Evolutionary conservation across 1,284 basidiomycete genomes (phyloP), one percentile per base, ranked within the genome.

Genomic region (Cutaneotrichosporon mucoides): DNA sequence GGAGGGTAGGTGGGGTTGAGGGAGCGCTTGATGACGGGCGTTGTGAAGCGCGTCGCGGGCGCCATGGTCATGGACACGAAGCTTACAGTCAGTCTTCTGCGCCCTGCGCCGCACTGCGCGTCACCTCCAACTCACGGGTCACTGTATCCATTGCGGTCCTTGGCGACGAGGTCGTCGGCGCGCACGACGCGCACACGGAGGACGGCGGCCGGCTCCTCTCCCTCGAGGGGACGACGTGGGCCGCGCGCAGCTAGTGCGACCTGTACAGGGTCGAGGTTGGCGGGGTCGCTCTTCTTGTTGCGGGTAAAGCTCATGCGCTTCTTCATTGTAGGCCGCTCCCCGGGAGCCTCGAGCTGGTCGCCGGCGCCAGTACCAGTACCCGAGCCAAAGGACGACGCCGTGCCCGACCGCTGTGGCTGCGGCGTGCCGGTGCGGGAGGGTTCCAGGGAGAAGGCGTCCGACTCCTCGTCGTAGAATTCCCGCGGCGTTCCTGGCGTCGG

Each of bases 1-100:
- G 85, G 67, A 0, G 80, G 75, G 75, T 86, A 97, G 2, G 79
- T 76, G 0, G 94, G 94, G 68, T 89, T 88, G n/a, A 89, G 73
- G 0, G 84, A 87, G 61, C 87, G 85, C 73, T 88, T 91, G 40
- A 85, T 79, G n/a, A 90, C 89, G 0, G 91, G 85, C 0, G 92
- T 95, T 38, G 87, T 84, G 47, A 85, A 81, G 15, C 87, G 82
- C 5, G 82, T 83, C 40, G 83, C 82, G 7, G 77, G 77, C 0
- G 88, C 80, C 37, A 92, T 76, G 1, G 85, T 84, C 11, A 89
- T 82, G 37, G 85, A 84, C 60, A 92, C 85, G 73, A 86, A 97
- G 3, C 80, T 24, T 78, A 10, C 16, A 16, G 52, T 53, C 52
- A 53, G 42, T 33, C 15, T 3, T 45, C 1, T 90, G 84, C 0